Conservation (phyloP, 495 filamentous ascomycete genomes). For the Barbatosphaeria neglecta region DNA sequence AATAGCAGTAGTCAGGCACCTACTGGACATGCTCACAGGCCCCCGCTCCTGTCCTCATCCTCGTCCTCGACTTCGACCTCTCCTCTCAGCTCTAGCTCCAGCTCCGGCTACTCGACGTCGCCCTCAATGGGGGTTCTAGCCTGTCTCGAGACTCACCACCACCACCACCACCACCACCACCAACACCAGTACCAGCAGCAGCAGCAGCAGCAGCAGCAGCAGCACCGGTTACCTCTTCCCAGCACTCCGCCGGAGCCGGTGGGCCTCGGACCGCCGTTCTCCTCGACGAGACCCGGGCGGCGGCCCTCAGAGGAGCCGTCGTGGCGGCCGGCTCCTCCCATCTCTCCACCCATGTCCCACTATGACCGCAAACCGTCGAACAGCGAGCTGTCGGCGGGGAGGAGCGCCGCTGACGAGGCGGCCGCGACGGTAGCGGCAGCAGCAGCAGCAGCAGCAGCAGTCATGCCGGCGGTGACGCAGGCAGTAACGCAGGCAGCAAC, state of each 20-base stretch:
- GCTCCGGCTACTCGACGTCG: conserved; percentile 8
- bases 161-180: no score
- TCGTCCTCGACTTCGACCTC: neutral
- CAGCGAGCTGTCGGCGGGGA: conserved; percentile 29
- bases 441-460: neutral
- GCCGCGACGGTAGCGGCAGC: conserved; percentile 5
- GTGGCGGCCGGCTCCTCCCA: conserved; percentile 22
- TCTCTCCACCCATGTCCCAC: conserved; percentile 40
- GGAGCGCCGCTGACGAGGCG: conserved; percentile 18
- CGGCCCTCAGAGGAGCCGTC: conserved; percentile 29
- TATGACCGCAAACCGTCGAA: conserved; percentile 30
- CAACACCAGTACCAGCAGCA: no score
- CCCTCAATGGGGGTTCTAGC: conserved; percentile 39
- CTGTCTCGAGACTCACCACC: conserved; percentile 32
- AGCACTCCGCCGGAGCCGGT: conserved; percentile 32
- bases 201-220: no score
- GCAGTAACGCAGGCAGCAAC: no score
- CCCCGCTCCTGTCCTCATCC: neutral
- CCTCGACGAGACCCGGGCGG: conserved; percentile 14
- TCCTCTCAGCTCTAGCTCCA: conserved; percentile 2
- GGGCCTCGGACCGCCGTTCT: conserved; percentile 29
- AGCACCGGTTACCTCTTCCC: conserved; percentile 27
- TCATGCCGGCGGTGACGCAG: no score
- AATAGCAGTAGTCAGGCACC: no score
- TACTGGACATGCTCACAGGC: no score